Evolutionary conservation across 163 green algal genomes (phyloP), one percentile per base, ranked within the genome.

Genomic region (Trebouxiophyceae sp.): DNA sequence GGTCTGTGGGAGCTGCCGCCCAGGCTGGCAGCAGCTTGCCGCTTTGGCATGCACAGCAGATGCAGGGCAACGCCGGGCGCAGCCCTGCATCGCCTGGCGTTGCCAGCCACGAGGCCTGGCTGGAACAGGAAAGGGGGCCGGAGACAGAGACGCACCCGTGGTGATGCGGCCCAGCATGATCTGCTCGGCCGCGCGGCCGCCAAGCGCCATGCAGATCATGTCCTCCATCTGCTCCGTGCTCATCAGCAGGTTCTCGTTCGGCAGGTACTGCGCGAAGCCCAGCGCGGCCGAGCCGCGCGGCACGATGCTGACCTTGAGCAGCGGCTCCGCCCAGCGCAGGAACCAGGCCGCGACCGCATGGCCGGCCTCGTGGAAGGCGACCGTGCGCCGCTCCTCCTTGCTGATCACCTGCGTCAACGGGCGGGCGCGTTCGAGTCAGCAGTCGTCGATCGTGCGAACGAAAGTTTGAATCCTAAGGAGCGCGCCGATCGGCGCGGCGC

Each of bases 211-310:
- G 77, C 89, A 95, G 50, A 91, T 93, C 78, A 95, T 95, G 84
- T 98, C 94, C 32, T 85, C 69, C 60, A 99, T 87, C 84, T 99
- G 93, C 73, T 97, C 85, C 71, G 83, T 89, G 2, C 91, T 98
- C 72, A 93, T 86, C 70, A 99, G 84, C 71, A 99, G 72, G 79
- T 96, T 96, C 72, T 99, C 95, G 67, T 91, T 97, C 33, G 94
- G 94, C 60, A 99, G 86, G 85, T 99, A 99, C 86, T 99, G 94
- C 27, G 94, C 94, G 77, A 99, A 99, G 60, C 94, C 94, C 33
- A 99, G 82, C 23, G 91, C 92, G 2, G 91, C 92, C 3, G 83
- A 88, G 57, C 94, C 94, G 22, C 94, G 84, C 3, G 94, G 94
- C 57, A 99, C 93, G 63, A 98, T 98, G 61, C 89, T 97, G 56